These are phyloP conservation scores for Eutrema yunnanense DNA, from an alignment of 345 rosid species.

Conservation along the genomic window DNA sequence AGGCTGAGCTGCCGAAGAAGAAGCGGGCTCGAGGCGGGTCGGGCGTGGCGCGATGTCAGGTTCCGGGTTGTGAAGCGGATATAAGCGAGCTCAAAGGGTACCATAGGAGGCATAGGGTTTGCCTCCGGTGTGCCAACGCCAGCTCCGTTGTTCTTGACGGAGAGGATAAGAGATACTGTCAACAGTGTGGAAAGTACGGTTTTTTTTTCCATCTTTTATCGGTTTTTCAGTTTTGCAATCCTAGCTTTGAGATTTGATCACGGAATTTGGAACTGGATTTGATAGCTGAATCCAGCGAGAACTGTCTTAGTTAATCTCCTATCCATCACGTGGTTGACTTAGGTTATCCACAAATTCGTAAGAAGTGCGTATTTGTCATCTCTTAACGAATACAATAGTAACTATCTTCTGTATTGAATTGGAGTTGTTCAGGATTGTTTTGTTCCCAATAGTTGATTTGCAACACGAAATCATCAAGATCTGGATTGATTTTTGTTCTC, in stretches of 20 bases:
- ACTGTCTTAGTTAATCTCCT: background rate
- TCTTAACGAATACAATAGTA: background rate
- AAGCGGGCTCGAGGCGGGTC: conserved; percentile 43
- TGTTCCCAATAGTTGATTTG: background rate
- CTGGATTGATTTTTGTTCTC: background rate
- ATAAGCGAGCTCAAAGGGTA: conserved; percentile 92
- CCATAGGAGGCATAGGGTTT: conserved; percentile 81
- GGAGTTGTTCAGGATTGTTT: background rate
- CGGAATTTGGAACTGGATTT: background rate
- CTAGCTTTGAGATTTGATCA: background rate
- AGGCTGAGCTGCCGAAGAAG: conserved; percentile 60
- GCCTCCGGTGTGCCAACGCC: conserved; percentile 78
- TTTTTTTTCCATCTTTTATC: background rate
- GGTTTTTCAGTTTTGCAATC: background rate
- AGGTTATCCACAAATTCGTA: background rate
- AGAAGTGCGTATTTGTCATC: background rate
- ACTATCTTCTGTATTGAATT: background rate
- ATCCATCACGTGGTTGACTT: conserved; percentile 16
- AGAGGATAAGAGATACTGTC: conserved; percentile 84
- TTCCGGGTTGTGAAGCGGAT: conserved; percentile 74
- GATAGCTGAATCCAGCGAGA: background rate
- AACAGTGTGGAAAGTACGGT: conserved; percentile 96
- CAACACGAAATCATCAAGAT: background rate
- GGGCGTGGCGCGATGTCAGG: conserved; percentile 58
- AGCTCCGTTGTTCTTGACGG: conserved; percentile 56